Evolutionary conservation across 495 filamentous ascomycete genomes (phyloP), one percentile per base, ranked within the genome.

Genomic region (Hyaloscypha bicolor): DNA sequence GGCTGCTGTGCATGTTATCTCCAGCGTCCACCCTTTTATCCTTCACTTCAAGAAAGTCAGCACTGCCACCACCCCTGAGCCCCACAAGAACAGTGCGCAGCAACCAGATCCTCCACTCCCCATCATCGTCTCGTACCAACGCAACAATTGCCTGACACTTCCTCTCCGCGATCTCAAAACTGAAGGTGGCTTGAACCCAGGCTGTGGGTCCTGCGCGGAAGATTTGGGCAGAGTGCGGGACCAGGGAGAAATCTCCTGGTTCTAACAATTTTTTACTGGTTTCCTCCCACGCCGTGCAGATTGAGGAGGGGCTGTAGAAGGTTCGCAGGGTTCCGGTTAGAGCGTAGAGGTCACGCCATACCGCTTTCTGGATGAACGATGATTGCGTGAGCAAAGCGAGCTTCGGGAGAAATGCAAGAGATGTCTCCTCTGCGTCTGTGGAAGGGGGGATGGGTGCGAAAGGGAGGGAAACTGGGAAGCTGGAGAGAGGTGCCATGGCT

Each of bases 61-160:
- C 45, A 33, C 48, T 37, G 6, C 19, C 51, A 16, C 12, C 16
- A 19, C 42, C 60, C n/a, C 25, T n/a, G 2, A 63, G 4, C 21
- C 19, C 8, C 6, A 52, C 60, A 11, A 63, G 21, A 32, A 63
- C 31, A 4, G 60, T 63, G 6, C 60, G 19, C 12, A 63, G 14
- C 31, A 63, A 12, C 60, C 60, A 63, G 5, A 63, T 63, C 11
- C 29, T 51, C 60, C 39, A 63, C 11, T 63, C 25, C 4, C 60
- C 60, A 12, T 51, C 60, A 12, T 51, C 60, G 6, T 25, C 22
- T 25, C 12, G 60, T 2, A 53, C 42, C 19, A 63, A 25, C 9
- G 39, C 5, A 16, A 63, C 11, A 22, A 52, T 8, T 6, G 14
- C 60, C 9, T n/a, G n/a, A 52, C 39, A 63, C 8, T 1, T 53